A percentile compares a stretch with the other conserved stretches of the same genome.
These are phyloP conservation scores for Rossbeevera mucosa DNA, from an alignment of 768 basidiomycete species.

Conservation along the genomic window DNA sequence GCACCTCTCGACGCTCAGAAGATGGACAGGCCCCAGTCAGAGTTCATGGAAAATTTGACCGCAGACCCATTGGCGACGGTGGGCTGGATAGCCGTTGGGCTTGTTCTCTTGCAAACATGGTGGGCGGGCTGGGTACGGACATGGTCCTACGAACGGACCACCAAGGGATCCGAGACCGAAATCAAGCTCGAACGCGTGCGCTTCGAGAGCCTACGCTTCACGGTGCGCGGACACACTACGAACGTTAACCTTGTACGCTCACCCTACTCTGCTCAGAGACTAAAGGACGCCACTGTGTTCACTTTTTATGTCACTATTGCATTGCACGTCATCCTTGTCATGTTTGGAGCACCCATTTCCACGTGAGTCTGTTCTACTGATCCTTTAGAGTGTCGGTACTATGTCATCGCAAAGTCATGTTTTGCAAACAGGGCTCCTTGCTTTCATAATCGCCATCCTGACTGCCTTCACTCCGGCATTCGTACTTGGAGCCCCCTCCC, in stretches of 20 bases:
- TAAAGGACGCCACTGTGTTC: slow-evolving; percentile 46
- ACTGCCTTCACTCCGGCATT: slow-evolving; percentile 65
- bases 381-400: neutral
- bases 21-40: slow-evolving; percentile 63
- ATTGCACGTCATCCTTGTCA: slow-evolving; percentile 47
- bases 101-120: slow-evolving; percentile 55
- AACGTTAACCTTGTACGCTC: slow-evolving; percentile 1
- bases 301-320: slow-evolving; percentile 47
- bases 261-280: slow-evolving; percentile 36
- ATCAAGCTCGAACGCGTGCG: slow-evolving; percentile 39
- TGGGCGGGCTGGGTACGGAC: slow-evolving; percentile 66
- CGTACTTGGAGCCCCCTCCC: slow-evolving; percentile 58
- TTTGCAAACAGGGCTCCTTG: slow-evolving; percentile 61
- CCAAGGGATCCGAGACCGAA: slow-evolving; percentile 41
- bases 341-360: slow-evolving; percentile 72
- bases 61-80: slow-evolving; percentile 54
- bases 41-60: slow-evolving; percentile 66
- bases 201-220: slow-evolving; percentile 35
- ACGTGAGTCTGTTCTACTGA: slow-evolving; percentile 38
- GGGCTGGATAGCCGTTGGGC: slow-evolving; percentile 52
- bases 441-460: slow-evolving; percentile 64
- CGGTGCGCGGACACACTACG: slow-evolving; percentile 31
- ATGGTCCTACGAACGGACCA: slow-evolving; percentile 47
- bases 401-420: slow-evolving; percentile 38
- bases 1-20: slow-evolving; percentile 31